These are phyloP conservation scores for Cytospora leucostoma DNA, from an alignment of 2,329 filamentous ascomycete species.

Conservation along the genomic window DNA sequence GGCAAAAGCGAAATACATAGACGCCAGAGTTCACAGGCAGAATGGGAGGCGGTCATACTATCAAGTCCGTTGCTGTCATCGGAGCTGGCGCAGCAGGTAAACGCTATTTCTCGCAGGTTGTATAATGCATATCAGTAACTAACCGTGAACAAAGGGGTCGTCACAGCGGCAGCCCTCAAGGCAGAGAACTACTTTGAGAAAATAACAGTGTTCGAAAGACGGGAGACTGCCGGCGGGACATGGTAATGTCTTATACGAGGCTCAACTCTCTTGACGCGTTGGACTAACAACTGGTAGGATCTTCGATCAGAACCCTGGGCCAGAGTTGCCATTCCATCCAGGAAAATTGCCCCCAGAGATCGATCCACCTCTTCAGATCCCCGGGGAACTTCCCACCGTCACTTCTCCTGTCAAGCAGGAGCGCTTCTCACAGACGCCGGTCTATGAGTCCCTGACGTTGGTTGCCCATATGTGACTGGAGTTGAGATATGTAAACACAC, in stretches of 20 bases:
- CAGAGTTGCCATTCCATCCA: slow-evolving; percentile 40
- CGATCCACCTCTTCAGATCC: slow-evolving; percentile 49
- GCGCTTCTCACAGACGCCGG: slow-evolving; percentile 49
- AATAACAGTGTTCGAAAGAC: slow-evolving; percentile 46
- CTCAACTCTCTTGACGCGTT: not conserved
- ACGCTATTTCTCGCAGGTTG: not conserved
- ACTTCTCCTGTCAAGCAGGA: slow-evolving; percentile 46
- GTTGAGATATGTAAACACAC: not conserved
- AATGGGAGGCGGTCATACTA: slow-evolving; percentile 31
- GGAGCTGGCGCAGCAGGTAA: slow-evolving; percentile 47
- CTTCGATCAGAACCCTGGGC: slow-evolving; percentile 48
- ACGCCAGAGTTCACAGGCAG: not conserved
- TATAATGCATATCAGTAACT: not conserved
- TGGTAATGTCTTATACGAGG: slow-evolving; percentile 38
- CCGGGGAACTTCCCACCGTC: slow-evolving; percentile 43
- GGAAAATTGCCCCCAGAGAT: slow-evolving; percentile 47
- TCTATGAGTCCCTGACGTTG: slow-evolving; percentile 55
- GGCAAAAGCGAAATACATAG: not conserved
- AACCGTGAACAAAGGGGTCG: slow-evolving; percentile 41
- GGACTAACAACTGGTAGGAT: slow-evolving; percentile 43
- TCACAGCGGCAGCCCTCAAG: slow-evolving; percentile 49
- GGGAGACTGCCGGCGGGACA: slow-evolving; percentile 47
- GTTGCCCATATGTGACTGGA: slow-evolving; percentile 19
- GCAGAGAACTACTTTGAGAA: slow-evolving; percentile 46
- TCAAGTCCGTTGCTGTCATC: slow-evolving; percentile 46